Base-by-base conservation (phyloP, 202 grass and related monocot genomes). In the Dendrocalamus latiflorus region DNA sequence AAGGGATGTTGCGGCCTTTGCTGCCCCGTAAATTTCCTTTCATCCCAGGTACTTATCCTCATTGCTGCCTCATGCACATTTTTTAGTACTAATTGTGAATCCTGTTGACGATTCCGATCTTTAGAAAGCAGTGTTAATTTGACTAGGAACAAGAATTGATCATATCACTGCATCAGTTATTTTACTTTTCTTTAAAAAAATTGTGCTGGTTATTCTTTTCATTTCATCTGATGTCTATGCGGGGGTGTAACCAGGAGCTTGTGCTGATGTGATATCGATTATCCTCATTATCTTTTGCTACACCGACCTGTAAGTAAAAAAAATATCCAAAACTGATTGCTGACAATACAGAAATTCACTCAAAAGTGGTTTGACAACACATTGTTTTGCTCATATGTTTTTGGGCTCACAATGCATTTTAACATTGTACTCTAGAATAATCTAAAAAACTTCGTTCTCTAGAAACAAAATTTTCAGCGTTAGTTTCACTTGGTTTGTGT, bases 21-120 rank as follows among this genome's bases (percentile, higher is more conserved):
- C 21, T 92, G 72, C 87, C 90, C 21, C 34, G 34, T 47, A 87
- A 41, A 74, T 84, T 92, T 24, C 90, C 90, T 26, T 92, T 81
- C 68, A 68, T 92, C 61, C 91, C 91, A 84, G 74, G 91, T 88
- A 84, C 72, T 25, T 66, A 1, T 56, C 26, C 20, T 75, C 8
- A 3, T 12, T 55, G 22, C 4, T 17, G 64, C 17, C 8, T 17
- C 10, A 58, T 18, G 38, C 37, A 42, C 34, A 9, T 25, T 1
- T 39, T 13, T 13, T 30, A 30, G 22, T 49, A 30, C 11, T 70
- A 30, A 12, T 26, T 49, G 6, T 49, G 43, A 48, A 45, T 70
- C 43, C 22, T 70, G 1, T 49, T 70, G 43, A 48, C 21, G 3
- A 30, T 18, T 70, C 6, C 1, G 2, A 2, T 70, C 43, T 70